These are phyloP conservation scores for Fraxinus quadrangulata DNA, from an alignment of 257 asterid genomes.

Conservation along the genomic window DNA sequence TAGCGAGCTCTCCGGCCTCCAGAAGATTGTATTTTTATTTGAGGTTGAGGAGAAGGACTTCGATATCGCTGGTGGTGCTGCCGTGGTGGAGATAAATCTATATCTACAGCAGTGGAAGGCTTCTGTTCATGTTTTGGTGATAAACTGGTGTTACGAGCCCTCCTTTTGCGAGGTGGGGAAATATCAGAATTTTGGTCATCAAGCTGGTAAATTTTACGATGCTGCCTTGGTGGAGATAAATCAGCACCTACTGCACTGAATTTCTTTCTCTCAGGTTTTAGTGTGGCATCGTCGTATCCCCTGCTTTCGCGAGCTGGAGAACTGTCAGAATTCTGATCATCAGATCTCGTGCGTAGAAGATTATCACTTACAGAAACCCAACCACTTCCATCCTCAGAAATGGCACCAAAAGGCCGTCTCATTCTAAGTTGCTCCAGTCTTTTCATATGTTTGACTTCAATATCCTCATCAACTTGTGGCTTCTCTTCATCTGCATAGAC, in stretches of 20 bases:
- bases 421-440: constrained; percentile 63
- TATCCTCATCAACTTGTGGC: constrained; percentile 82
- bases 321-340: constrained; percentile 26
- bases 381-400: constrained; percentile 97
- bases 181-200: constrained; percentile 32
- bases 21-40: constrained; percentile 26
- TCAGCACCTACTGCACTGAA: constrained; percentile 18
- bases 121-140: constrained; percentile 44
- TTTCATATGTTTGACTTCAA: constrained; percentile 81
- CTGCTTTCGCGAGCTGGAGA: constrained; percentile 31
- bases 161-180: constrained; percentile 61
- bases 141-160: constrained; percentile 50
- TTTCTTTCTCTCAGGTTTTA: constrained; percentile 24
- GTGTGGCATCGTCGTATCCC: constrained; percentile 28
- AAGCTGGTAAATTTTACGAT: constrained; percentile 27
- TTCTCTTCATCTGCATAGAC: constrained; percentile 61
- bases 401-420: constrained; percentile 62
- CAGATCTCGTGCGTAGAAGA: constrained; percentile 26
- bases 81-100: constrained; percentile 49
- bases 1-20: constrained; percentile 40
- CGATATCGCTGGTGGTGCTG: constrained; percentile 17
- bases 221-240: constrained; percentile 46
- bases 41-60: constrained; percentile 36
- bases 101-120: constrained; percentile 24
- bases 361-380: constrained; percentile 63